Conservation (phyloP, 2,329 filamentous ascomycete species). For the Colletotrichum sp. region DNA sequence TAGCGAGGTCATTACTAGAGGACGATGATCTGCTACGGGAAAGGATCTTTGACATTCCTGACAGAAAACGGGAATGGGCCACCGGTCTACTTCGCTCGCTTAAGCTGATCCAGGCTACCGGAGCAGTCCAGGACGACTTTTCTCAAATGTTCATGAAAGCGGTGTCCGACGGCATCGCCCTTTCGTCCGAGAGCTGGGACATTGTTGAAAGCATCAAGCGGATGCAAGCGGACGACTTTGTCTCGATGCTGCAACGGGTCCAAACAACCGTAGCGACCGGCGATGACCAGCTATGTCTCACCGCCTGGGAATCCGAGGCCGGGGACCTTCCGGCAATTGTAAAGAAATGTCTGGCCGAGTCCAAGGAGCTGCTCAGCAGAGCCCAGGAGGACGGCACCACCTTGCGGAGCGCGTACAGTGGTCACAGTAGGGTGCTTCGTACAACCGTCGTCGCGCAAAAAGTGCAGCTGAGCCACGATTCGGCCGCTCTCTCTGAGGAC, state of each 20-base stretch:
- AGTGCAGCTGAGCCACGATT: conserved; percentile 79
- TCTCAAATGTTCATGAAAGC: conserved; percentile 66
- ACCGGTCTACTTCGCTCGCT: conserved; percentile 53
- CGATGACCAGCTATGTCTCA: conserved; percentile 40
- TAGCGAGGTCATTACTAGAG: conserved; percentile 61
- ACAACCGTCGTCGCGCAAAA: conserved; percentile 83
- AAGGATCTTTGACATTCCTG: conserved; percentile 37
- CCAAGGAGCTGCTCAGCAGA: conserved; percentile 50
- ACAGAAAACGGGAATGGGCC: conserved; percentile 39
- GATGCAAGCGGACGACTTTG: conserved; percentile 57
- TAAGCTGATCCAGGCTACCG: conserved; percentile 47
- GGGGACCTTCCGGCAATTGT: conserved; percentile 38
- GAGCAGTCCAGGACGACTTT: conserved; percentile 44
- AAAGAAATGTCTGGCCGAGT: conserved; percentile 44
- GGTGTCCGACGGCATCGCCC: conserved; percentile 58
- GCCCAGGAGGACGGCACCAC: conserved; percentile 50
- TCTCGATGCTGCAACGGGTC: conserved; percentile 47
- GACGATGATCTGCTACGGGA: conserved; percentile 61
- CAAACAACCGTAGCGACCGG: conserved; percentile 39
- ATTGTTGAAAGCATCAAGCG: conserved; percentile 65
- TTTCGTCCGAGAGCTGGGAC: conserved; percentile 55
- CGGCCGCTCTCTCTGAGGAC: conserved; percentile 70
- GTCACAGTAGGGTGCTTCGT: conserved; percentile 71
- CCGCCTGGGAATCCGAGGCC: conserved; percentile 35
- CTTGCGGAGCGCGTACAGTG: conserved; percentile 77